phyloP scores from a whole-genome alignment of 352 stramenopile genomes.

The Thraustochytrium sp. region DNA sequence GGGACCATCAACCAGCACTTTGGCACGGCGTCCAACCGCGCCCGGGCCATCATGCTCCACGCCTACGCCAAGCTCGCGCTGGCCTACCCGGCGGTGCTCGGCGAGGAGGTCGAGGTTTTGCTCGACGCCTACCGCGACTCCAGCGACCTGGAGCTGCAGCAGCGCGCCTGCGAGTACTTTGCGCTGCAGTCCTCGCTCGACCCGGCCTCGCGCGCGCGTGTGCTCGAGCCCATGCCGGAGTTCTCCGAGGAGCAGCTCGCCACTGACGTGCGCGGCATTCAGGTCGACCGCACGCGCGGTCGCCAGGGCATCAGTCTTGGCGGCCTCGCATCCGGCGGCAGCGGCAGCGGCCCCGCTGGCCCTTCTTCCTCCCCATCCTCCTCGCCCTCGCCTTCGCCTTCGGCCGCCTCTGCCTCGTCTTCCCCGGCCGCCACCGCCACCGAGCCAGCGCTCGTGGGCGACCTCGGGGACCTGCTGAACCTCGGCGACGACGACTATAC shows the following conservation, averaged over 20 bases:
- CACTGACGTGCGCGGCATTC: slow-evolving; percentile 67
- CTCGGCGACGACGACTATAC: slow-evolving; percentile 57
- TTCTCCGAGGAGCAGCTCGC: slow-evolving; percentile 86
- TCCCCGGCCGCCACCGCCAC: slow-evolving; percentile 20
- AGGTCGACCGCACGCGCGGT: too few relatives aligned
- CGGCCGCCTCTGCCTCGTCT: too few relatives aligned
- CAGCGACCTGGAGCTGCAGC: slow-evolving; percentile 94
- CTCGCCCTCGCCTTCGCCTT: too few relatives aligned
- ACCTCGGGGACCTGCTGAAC: slow-evolving; percentile 26
- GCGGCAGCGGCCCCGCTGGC: neutral
- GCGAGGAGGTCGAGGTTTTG: slow-evolving; percentile 55
- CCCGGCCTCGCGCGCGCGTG: slow-evolving; percentile 77
- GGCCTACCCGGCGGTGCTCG: slow-evolving; percentile 72
- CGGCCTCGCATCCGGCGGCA: neutral
- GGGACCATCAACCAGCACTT: slow-evolving; percentile 94
- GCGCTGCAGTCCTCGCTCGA: slow-evolving; percentile 73
- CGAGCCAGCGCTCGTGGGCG: too few relatives aligned
- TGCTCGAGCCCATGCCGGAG: slow-evolving; percentile 93
- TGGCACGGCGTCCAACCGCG: slow-evolving; percentile 66
- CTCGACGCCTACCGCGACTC: slow-evolving; percentile 86
- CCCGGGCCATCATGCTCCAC: slow-evolving; percentile 85
- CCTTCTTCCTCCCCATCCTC: too few relatives aligned
- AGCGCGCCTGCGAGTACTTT: slow-evolving; percentile 92
- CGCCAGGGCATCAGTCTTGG: too few relatives aligned
- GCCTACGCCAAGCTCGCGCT: slow-evolving; percentile 91